These are phyloP conservation scores for Clonostachys rosea DNA, from an alignment of 2,329 filamentous ascomycete species.

Conservation along the genomic window DNA sequence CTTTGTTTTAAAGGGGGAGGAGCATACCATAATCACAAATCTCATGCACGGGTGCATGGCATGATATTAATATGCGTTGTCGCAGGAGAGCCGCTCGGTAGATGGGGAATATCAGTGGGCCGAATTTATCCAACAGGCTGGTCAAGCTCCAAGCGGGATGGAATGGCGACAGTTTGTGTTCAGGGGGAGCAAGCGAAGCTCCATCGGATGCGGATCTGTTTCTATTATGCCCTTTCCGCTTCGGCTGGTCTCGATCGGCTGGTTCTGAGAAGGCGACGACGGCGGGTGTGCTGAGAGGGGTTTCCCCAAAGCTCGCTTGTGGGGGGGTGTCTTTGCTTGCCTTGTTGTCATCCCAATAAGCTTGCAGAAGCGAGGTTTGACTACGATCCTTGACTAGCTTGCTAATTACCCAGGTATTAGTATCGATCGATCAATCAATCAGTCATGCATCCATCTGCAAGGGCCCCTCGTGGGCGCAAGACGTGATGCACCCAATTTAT, in stretches of 20 bases:
- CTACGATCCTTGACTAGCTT: constrained; percentile 61
- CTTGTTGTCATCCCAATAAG: constrained; percentile 68
- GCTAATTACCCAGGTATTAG: constrained; percentile 20
- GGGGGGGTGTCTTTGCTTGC: constrained; percentile 27
- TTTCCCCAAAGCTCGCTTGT: constrained; percentile 28
- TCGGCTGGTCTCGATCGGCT: constrained; percentile 14
- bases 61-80: constrained; percentile 83
- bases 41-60: constrained; percentile 78
- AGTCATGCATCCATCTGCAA: constrained; percentile 9
- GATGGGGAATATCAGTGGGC: constrained; percentile 87
- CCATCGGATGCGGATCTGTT: constrained; percentile 60
- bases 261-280: constrained; percentile 31
- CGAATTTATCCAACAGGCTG: constrained; percentile 75
- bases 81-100: constrained; percentile 82
- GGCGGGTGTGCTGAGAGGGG: constrained; percentile 46
- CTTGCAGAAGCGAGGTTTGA: constrained; percentile 60
- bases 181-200: constrained; percentile 49
- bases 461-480: neutral
- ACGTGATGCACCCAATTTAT: neutral
- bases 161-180: constrained; percentile 66
- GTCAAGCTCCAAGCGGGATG: constrained; percentile 86
- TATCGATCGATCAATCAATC: neutral
- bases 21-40: constrained; percentile 81
- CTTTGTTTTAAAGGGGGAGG: neutral
- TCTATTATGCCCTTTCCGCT: constrained; percentile 40